Conservation (phyloP, 495 filamentous ascomycete species). For the Neurospora intermedia region DNA sequence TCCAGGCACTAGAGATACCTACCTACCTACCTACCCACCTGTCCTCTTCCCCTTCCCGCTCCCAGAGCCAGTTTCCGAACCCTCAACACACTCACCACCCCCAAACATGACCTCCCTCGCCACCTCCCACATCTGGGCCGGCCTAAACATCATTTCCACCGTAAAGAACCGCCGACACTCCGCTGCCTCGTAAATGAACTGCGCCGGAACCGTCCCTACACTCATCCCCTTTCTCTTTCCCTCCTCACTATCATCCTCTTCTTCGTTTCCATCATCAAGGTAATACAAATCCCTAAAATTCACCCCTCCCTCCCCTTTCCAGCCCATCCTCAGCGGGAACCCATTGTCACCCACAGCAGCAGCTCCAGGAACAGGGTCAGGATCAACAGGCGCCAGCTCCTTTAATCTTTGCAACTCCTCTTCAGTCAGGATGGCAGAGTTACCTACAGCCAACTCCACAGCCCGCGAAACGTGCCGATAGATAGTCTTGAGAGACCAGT, state of each 20-base stretch:
- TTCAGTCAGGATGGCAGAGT: background rate
- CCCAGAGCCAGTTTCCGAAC: too few species aligned
- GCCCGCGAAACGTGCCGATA: background rate
- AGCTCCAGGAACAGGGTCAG: too few species aligned
- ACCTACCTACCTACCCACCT: too few species aligned
- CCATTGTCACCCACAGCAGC: too few species aligned
- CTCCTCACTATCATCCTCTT: background rate
- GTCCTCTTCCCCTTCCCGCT: too few species aligned
- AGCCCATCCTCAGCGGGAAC: background rate
- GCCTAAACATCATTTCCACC: background rate
- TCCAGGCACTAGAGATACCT: too few species aligned
- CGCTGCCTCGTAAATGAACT: background rate
- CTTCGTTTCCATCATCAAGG: background rate
- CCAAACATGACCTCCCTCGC: background rate
- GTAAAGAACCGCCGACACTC: background rate
- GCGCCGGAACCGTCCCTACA: background rate
- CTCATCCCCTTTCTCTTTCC: background rate
- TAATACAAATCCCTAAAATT: background rate
- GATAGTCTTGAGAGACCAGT: background rate
- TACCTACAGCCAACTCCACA: background rate
- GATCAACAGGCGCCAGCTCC: background rate
- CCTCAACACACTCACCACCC: constrained; percentile 6
- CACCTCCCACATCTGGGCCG: background rate
- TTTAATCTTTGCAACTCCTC: background rate
- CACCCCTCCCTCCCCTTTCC: background rate